These are phyloP conservation scores for Lactarius hatsudake DNA, from an alignment of 768 basidiomycete genomes.

Conservation along the genomic window DNA sequence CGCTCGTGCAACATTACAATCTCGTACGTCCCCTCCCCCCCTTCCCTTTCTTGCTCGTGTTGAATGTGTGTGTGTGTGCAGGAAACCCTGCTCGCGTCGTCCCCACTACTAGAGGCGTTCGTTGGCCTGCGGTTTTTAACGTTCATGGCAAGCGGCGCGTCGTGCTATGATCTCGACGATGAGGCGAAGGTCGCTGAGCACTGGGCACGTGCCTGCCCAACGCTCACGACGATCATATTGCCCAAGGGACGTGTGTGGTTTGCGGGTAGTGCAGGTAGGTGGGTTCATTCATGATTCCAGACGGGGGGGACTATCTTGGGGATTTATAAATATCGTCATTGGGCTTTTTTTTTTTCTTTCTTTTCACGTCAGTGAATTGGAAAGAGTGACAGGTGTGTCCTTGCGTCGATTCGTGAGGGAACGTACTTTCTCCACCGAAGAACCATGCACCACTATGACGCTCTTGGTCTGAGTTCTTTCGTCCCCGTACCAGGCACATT, in stretches of 20 bases:
- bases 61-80: constrained; percentile 24
- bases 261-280: constrained; percentile 28
- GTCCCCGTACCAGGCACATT: too few relatives aligned
- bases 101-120: constrained; percentile 43
- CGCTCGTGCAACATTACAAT: constrained; percentile 49
- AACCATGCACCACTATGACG: too few relatives aligned
- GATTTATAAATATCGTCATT: too few relatives aligned
- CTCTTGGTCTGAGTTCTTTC: too few relatives aligned
- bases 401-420: neutral
- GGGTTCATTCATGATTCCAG: constrained; percentile 15
- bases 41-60: constrained; percentile 8
- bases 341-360: too few relatives aligned
- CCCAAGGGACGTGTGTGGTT: constrained; percentile 66
- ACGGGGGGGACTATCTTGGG: neutral
- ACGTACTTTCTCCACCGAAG: neutral
- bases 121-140: constrained; percentile 48
- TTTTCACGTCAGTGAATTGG: too few relatives aligned
- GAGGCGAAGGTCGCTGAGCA: constrained; percentile 51
- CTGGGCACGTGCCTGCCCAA: constrained; percentile 59
- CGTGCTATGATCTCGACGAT: constrained; percentile 31
- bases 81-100: constrained; percentile 44
- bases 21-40: constrained; percentile 38
- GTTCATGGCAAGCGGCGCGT: constrained; percentile 49
- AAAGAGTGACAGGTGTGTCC: too few relatives aligned
- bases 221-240: constrained; percentile 60